These are phyloP conservation scores for Whalleya microplaca DNA, from an alignment of 2,329 filamentous ascomycete species.

Conservation along the genomic window DNA sequence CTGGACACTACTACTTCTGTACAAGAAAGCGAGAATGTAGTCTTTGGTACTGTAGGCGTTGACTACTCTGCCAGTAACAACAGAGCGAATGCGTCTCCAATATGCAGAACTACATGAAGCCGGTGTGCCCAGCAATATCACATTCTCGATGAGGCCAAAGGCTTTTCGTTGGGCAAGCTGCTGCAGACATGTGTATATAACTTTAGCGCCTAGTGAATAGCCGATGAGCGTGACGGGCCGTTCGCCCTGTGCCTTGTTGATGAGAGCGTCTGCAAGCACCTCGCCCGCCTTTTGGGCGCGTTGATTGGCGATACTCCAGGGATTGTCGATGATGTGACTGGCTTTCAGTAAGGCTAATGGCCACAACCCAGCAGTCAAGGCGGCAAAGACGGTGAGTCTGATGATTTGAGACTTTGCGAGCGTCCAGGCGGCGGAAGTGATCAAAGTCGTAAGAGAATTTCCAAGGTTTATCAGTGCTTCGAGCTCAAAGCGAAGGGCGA, in stretches of 20 bases:
- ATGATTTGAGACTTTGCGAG: conserved; percentile 62
- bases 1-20: conserved; percentile 81
- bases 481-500: conserved; percentile 83
- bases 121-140: conserved; percentile 81
- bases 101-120: conserved; percentile 71
- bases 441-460: conserved; percentile 74
- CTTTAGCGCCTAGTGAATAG: conserved; percentile 79
- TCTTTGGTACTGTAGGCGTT: conserved; percentile 90
- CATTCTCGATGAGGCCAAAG: conserved; percentile 83
- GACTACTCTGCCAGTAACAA: conserved; percentile 80
- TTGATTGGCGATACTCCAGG: conserved; percentile 76
- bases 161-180: conserved; percentile 76
- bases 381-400: conserved; percentile 55
- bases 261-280: conserved; percentile 79
- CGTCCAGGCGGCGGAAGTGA: conserved; percentile 82
- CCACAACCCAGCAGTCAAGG: conserved; percentile 63
- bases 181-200: conserved; percentile 81
- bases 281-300: conserved; percentile 74
- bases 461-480: conserved; percentile 78
- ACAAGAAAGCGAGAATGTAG: conserved; percentile 85
- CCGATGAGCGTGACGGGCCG: conserved; percentile 79
- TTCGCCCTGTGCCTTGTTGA: conserved; percentile 82
- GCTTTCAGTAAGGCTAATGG: conserved; percentile 67
- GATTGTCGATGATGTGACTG: conserved; percentile 78
- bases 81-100: conserved; percentile 78